phyloP scores from a whole-genome alignment of 352 stramenopile genomes.

The Phytopythium mirpurense region DNA sequence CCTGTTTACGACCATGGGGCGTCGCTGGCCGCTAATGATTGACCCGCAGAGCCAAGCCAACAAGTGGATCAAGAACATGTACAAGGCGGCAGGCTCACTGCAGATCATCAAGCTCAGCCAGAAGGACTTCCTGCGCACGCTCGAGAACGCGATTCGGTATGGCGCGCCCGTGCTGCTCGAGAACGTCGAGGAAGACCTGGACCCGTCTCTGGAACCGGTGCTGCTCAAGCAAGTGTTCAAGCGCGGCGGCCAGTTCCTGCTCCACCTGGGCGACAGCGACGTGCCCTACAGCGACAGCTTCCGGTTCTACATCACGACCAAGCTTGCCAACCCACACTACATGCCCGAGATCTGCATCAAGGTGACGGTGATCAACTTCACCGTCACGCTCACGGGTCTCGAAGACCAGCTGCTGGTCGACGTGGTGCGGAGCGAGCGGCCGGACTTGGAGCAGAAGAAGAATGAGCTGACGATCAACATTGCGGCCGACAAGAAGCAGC shows the following conservation, averaged over 20 bases:
- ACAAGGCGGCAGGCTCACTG: conserved; percentile 61
- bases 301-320: conserved; percentile 93
- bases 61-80: conserved; percentile 94
- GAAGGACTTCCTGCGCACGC: conserved; percentile 88
- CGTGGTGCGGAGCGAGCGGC: conserved; percentile 89
- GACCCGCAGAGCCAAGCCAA: conserved; percentile 93
- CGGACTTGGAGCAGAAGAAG: conserved; percentile 91
- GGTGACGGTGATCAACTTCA: conserved; percentile 95
- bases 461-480: conserved; percentile 92
- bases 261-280: conserved; percentile 90
- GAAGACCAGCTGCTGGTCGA: conserved; percentile 93
- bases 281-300: conserved; percentile 92
- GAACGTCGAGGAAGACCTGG: conserved; percentile 92
- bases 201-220: conserved; percentile 91
- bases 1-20: conserved; percentile 87
- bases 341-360: conserved; percentile 95
- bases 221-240: conserved; percentile 94
- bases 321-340: conserved; percentile 93
- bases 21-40: conserved; percentile 93
- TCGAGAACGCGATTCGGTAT: conserved; percentile 92
- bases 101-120: conserved; percentile 93
- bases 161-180: conserved; percentile 89
- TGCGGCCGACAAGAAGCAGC: conserved; percentile 87
- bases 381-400: conserved; percentile 88
- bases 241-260: conserved; percentile 79